phyloP scores from a whole-genome alignment of 805 yeast species.

The Saccharomyces mikatae region DNA sequence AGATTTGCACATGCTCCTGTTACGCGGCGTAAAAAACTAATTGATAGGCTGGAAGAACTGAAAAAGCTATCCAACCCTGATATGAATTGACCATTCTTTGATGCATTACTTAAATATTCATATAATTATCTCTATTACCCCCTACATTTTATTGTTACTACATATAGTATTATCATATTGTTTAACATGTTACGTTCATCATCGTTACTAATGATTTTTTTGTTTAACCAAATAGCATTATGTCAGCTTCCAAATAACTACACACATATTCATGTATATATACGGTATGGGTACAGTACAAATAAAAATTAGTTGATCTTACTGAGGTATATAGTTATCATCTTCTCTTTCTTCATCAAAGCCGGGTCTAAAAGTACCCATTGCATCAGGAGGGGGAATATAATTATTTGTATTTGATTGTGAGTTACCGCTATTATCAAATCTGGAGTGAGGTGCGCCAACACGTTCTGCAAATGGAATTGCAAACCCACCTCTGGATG shows the following conservation, averaged over 20 bases:
- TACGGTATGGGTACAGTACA: no score
- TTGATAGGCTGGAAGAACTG: slow-evolving; percentile 29
- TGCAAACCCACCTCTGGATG: slow-evolving; percentile 41
- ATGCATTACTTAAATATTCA: not conserved
- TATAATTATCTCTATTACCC: not conserved
- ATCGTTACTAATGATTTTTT: not conserved
- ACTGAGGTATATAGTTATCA: slow-evolving; percentile 7
- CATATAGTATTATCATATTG: not conserved
- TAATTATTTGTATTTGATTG: slow-evolving; percentile 4
- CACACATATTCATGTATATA: not conserved
- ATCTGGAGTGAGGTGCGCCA: slow-evolving; percentile 7
- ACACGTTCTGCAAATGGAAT: slow-evolving; percentile 31
- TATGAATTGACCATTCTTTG: not conserved
- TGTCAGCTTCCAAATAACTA: not conserved
- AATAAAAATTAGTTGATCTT: not conserved
- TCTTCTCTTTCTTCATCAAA: slow-evolving; percentile 1
- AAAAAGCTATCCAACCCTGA: slow-evolving; percentile 15
- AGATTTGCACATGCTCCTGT: slow-evolving; percentile 21
- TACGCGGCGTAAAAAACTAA: slow-evolving; percentile 28
- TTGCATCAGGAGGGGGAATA: slow-evolving; percentile 9
- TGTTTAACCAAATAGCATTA: not conserved
- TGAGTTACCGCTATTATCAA: not conserved
- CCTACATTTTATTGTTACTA: not conserved
- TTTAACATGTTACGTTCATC: not conserved
- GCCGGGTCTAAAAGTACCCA: slow-evolving; percentile 8